These are phyloP conservation scores for Linnemannia exigua DNA, from an alignment of 192 early-diverging fungal genomes.

Conservation along the genomic window DNA sequence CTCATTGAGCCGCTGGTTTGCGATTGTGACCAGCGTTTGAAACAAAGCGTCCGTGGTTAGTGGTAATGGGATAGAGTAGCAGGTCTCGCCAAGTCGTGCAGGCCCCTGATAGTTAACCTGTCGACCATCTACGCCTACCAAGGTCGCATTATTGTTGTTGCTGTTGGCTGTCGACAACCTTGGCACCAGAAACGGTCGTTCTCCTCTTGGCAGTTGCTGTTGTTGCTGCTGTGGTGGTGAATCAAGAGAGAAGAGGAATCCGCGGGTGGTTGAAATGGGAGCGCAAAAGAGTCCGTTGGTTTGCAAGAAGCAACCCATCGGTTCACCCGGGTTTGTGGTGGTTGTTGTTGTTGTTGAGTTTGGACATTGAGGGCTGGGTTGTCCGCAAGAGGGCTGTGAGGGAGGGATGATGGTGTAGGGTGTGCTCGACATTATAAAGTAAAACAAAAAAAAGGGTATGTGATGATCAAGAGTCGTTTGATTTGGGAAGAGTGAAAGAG, in stretches of 20 bases:
- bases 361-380: constrained; percentile 22
- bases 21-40: constrained; percentile 30
- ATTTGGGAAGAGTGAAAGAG: not conserved
- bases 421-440: constrained; percentile 22
- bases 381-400: constrained; percentile 39
- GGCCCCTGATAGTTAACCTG: constrained; percentile 30
- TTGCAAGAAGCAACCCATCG: constrained; percentile 40
- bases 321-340: constrained; percentile 10
- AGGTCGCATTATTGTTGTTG: constrained; percentile 20
- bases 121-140: constrained; percentile 31
- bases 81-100: constrained; percentile 33
- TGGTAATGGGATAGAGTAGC: constrained; percentile 23
- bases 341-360: not conserved
- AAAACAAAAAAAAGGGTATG: too few relatives aligned
- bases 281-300: constrained; percentile 36
- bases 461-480: not conserved
- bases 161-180: constrained; percentile 5
- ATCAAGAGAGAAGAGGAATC: constrained; percentile 30
- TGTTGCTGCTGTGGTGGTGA: not conserved
- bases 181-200: not conserved
- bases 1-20: constrained; percentile 27
- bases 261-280: constrained; percentile 41
- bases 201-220: not conserved
- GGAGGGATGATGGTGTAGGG: constrained; percentile 28
- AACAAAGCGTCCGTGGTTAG: constrained; percentile 26